These are phyloP conservation scores for Oryza glumipatula DNA, from an alignment of 176 grass and related monocot species.

Conservation along the genomic window DNA sequence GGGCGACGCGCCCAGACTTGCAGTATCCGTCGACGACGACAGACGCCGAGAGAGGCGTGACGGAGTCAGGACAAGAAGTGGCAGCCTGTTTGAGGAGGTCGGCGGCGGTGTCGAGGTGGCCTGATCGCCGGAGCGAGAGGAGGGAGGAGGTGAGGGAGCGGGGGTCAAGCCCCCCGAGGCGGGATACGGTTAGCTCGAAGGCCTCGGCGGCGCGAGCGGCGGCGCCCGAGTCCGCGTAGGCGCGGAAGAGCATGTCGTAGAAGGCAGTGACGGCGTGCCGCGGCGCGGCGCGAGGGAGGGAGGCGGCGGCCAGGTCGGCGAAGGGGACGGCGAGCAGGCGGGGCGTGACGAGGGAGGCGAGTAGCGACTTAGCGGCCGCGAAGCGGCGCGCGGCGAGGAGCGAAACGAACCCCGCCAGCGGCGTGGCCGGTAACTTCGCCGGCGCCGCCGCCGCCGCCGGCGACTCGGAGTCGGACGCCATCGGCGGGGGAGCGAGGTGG, in stretches of 20 bases:
- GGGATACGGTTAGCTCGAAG: constrained; percentile 52
- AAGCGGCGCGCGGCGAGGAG: constrained; percentile 55
- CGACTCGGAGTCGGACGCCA: background rate
- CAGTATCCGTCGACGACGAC: constrained; percentile 62
- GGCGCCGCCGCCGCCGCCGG: background rate
- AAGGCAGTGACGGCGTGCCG: constrained; percentile 43
- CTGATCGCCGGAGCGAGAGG: constrained; percentile 62
- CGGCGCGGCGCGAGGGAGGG: constrained; percentile 48
- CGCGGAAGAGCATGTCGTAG: constrained; percentile 88
- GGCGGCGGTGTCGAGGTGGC: constrained; percentile 44
- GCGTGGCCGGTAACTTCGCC: background rate
- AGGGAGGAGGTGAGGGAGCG: constrained; percentile 73
- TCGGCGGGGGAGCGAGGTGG: background rate
- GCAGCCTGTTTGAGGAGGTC: constrained; percentile 51
- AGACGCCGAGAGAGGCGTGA: constrained; percentile 51
- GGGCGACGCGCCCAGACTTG: constrained; percentile 48
- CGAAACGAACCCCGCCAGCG: constrained; percentile 50
- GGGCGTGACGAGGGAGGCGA: constrained; percentile 50
- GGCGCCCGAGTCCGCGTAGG: constrained; percentile 58
- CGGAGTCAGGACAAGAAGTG: constrained; percentile 13
- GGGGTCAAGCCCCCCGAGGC: constrained; percentile 66
- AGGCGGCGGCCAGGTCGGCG: constrained; percentile 52
- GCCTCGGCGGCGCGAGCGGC: constrained; percentile 52
- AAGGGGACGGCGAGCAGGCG: constrained; percentile 47
- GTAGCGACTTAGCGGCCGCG: constrained; percentile 57